Evolutionary conservation across 2,329 filamentous ascomycete genomes (phyloP), one percentile per base, ranked within the genome.

Genomic region (Colletotrichum lindemuthianum): DNA sequence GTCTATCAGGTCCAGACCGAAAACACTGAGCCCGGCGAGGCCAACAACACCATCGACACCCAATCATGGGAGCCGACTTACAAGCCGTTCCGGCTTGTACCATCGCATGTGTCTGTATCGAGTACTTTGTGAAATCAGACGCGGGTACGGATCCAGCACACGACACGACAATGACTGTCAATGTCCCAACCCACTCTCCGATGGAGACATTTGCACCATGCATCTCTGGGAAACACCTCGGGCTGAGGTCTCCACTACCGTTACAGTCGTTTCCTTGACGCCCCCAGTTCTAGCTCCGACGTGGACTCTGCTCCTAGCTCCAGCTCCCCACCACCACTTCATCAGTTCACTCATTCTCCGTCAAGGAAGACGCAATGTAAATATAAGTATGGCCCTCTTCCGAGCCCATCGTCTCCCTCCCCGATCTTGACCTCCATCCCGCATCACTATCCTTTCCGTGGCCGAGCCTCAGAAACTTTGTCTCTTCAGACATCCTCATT

Each of bases 401-500:
- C 61, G 44, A 3, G 15, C 37, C 34, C 34, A 24, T 47, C 24
- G 47, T 41, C 11, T 24, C 48, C 33, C 15, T 40, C 39, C 13
- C 51, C 45, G 40, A 45, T 56, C 47, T 60, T 37, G 61, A 15
- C 60, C 43, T 16, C 24, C 47, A 65, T 57, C 58, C 58, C 41
- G 34, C 47, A 67, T 65, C 66, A 65, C 60, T 49, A 67, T 65
- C 56, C 64, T 65, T 59, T 44, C 66, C 36, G 56, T 66, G 63
- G 60, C 59, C 59, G 59, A 63, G 59, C 59, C 58, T 66, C 51
- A 47, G 45, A 58, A 51, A 57, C 44, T 55, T 56, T 52, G 63
- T 65, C 63, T 65, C 40, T 60, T 53, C 55, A 63, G 66, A 68
- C 66, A 66, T 24, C 50, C 36, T 45, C 45, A 43, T 68, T 61